Conservation (phyloP, 805 yeast species). For the Myxozyma vanderwaltii region DNA sequence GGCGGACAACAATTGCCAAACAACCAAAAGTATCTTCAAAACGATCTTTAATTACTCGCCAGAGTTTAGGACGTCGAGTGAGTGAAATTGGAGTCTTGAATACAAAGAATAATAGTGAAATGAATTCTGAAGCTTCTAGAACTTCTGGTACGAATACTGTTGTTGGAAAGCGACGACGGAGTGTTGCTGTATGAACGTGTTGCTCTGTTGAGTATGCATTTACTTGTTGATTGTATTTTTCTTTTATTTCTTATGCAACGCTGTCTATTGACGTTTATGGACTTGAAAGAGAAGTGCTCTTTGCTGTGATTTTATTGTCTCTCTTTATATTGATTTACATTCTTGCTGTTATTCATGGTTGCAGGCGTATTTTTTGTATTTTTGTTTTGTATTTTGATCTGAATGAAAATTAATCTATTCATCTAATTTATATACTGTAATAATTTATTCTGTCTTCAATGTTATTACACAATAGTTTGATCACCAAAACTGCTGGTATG, state of each 20-base stretch:
- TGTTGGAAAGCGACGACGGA: slow-evolving; percentile 7
- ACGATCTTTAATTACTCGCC: not conserved
- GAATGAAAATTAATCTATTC: not conserved
- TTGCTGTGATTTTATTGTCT: no score
- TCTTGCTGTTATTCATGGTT: not conserved
- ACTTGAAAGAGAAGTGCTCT: no score
- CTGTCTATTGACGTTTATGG: no score
- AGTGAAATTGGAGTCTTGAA: not conserved
- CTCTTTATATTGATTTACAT: no score
- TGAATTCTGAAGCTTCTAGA: not conserved
- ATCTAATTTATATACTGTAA: no score
- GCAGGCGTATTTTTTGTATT: not conserved
- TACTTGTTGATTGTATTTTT: not conserved
- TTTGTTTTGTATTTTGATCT: not conserved
- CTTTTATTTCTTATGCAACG: not conserved
- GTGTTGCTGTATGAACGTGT: not conserved
- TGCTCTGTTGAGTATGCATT: not conserved
- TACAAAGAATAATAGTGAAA: not conserved
- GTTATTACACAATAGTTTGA: no score
- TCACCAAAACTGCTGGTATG: no score
- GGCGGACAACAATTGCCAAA: not conserved
- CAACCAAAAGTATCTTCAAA: not conserved
- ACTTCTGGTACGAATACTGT: not conserved
- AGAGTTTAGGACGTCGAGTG: not conserved
- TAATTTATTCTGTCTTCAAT: no score